Evolutionary conservation across 371 early-diverging fungal species (phyloP), one percentile per base, ranked within the genome.

Genomic region (Saksenaea oblongispora): DNA sequence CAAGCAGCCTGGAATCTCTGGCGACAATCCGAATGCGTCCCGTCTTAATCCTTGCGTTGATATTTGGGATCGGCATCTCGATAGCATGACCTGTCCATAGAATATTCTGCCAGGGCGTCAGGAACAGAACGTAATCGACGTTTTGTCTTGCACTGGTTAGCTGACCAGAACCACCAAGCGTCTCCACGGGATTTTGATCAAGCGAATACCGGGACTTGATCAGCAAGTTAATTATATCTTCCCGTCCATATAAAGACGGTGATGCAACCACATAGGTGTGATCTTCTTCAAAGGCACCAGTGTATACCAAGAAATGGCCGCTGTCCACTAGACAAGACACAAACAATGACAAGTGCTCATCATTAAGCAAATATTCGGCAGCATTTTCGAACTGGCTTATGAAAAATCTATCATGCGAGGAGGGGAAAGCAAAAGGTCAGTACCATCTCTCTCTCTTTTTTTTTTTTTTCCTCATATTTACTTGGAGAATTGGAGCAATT

Each of bases 311-410:
- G 56, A 87, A 85, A 59, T 91, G 93, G 28, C 84, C 84, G 7
- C 87, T 82, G 53, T 81, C 83, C 1, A 81, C 85, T 58, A 93
- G 80, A 58, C 72, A 75, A n/a, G 78, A 71, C 53, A 90, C 72
- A 56, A 91, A 70, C 8, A 64, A 59, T 4, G 71, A 76, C 68
- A 74, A 70, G 62, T 74, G 80, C n/a, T 79, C 86, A 37, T 68
- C 73, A 42, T 84, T 80, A n/a, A 93, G 69, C 7, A 75, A 66
- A 61, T 91, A 93, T 70, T 93, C 92, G 7, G 91, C 81, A 0
- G 91, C 78, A 72, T 90, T 90, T 64, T 92, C 92, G 34, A 91
- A 84, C 11, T 87, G 83, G 4, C 75, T 70, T 34, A 85, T 87
- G 62, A 91, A 82, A 7, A 82, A 83, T 59, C 86, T 87, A 70